Conservation (phyloP, 1,284 basidiomycete genomes). For the Sutorius eximius region DNA sequence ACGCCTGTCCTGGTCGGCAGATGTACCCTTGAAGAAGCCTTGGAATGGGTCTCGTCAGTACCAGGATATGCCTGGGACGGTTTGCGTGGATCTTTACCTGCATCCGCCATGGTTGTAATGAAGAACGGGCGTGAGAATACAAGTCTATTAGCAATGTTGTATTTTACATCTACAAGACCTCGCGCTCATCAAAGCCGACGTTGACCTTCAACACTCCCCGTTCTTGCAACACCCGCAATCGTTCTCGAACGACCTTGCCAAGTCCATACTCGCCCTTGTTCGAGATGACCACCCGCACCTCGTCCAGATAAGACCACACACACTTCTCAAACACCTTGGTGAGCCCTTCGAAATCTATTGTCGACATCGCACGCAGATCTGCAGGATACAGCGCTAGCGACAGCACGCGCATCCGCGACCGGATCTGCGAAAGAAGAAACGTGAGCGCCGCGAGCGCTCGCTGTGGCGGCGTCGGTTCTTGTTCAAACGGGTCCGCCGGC, state of each 20-base stretch:
- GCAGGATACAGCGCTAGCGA: conserved; percentile 34
- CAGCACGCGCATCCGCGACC: conserved; percentile 31
- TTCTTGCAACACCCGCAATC: conserved; percentile 19
- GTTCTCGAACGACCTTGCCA: conserved; percentile 28
- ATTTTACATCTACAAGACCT: conserved; percentile 22
- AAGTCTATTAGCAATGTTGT: background rate
- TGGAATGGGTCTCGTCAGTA: conserved; percentile 16
- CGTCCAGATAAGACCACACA: conserved; percentile 26
- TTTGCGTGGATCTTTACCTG: conserved; percentile 41
- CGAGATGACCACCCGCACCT: conserved; percentile 32
- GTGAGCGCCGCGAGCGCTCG: conserved; percentile 27
- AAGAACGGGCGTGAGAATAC: conserved; percentile 21
- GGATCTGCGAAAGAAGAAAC: conserved; percentile 25
- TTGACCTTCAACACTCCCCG: conserved; percentile 31
- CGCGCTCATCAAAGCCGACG: conserved; percentile 36
- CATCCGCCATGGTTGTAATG: conserved; percentile 50
- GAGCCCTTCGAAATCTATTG: conserved; percentile 34
- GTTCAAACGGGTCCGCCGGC: conserved; percentile 22
- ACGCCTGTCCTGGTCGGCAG: conserved; percentile 81
- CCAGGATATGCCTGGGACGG: background rate
- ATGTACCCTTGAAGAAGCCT: conserved; percentile 88
- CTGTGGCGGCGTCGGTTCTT: conserved; percentile 8
- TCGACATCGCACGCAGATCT: conserved; percentile 30
- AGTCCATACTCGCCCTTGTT: conserved; percentile 33
- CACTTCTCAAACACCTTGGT: conserved; percentile 25